A percentile compares a stretch with the other conserved stretches of the same genome.
phyloP scores from a whole-genome alignment of 495 filamentous ascomycete genomes.

The Corynascus novoguineensis region DNA sequence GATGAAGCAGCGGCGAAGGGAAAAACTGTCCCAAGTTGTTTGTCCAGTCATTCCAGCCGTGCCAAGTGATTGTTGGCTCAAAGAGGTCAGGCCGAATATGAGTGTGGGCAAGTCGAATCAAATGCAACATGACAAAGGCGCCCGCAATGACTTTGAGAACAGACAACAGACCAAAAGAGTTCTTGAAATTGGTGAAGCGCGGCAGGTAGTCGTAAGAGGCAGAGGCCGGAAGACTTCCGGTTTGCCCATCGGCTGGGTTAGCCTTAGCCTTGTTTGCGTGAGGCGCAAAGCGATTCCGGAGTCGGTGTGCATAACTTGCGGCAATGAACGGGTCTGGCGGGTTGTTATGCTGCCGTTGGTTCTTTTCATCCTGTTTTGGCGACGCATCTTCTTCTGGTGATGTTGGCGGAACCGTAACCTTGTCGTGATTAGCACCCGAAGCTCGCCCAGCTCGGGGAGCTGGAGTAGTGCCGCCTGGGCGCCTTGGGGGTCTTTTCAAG shows the following conservation, averaged over 20 bases:
- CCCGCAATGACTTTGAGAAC: not conserved
- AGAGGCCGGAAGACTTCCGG: not conserved
- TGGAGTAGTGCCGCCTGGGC: not conserved
- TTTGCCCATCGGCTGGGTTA: not conserved
- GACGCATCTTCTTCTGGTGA: not conserved
- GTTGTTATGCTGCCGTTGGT: not conserved
- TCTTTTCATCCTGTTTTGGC: not conserved
- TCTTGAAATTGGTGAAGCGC: not conserved
- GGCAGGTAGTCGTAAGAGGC: not conserved
- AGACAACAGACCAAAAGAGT: not conserved
- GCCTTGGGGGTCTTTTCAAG: not conserved
- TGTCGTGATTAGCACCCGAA: not conserved
- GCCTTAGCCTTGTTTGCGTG: not conserved
- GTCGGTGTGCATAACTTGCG: not conserved
- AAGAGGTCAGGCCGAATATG: slow-evolving; percentile 5
- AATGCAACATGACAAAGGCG: slow-evolving; percentile 5
- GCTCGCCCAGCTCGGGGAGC: not conserved
- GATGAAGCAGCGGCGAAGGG: slow-evolving; percentile 12
- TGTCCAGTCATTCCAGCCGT: slow-evolving; percentile 19
- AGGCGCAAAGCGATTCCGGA: not conserved
- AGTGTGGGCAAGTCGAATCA: not conserved
- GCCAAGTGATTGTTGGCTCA: slow-evolving; percentile 13
- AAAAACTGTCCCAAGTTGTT: slow-evolving; percentile 23
- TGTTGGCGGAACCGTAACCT: not conserved
- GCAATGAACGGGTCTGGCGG: not conserved